Evolutionary conservation across 2,329 filamentous ascomycete genomes (phyloP).

Genomic region (Xylaria arbuscula): DNA sequence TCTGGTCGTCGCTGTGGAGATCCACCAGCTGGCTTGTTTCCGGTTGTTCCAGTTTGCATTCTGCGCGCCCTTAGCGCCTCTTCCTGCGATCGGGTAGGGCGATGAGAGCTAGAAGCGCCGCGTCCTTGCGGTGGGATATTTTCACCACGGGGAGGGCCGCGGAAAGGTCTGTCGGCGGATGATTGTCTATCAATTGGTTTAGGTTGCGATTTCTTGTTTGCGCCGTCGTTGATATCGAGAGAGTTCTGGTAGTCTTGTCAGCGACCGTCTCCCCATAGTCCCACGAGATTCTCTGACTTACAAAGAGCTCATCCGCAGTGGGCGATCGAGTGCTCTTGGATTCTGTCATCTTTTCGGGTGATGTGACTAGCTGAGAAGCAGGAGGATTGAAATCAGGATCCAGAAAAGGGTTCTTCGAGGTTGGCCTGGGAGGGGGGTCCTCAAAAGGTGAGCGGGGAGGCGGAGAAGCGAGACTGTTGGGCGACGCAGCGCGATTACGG

Average conservation of each 20-base stretch:
- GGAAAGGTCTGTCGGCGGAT: slow-evolving; percentile 54
- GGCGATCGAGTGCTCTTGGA: slow-evolving; percentile 60
- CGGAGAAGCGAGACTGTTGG: slow-evolving; percentile 55
- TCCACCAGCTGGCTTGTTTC: slow-evolving; percentile 50
- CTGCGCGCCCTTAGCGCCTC: slow-evolving; percentile 67
- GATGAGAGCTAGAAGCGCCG: slow-evolving; percentile 62
- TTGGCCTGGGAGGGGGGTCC: slow-evolving; percentile 68
- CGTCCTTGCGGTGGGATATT: slow-evolving; percentile 61
- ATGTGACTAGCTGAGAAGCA: slow-evolving; percentile 50
- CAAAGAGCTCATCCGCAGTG: slow-evolving; percentile 78
- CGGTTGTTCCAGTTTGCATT: slow-evolving; percentile 50
- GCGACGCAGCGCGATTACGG: slow-evolving; percentile 77
- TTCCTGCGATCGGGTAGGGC: slow-evolving; percentile 74
- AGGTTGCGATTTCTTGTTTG: slow-evolving; percentile 51
- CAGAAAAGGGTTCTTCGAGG: slow-evolving; percentile 81
- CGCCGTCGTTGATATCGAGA: slow-evolving; percentile 70
- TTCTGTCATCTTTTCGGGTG: slow-evolving; percentile 63
- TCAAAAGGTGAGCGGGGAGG: slow-evolving; percentile 67
- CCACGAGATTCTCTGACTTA: slow-evolving; percentile 61
- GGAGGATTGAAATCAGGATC: slow-evolving; percentile 57
- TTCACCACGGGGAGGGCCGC: slow-evolving; percentile 58
- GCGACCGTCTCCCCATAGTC: slow-evolving; percentile 41
- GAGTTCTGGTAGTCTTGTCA: slow-evolving; percentile 69
- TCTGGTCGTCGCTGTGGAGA: slow-evolving; percentile 57
- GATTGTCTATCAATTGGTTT: slow-evolving; percentile 47